These are phyloP conservation scores for Xylaria sp. DNA, from an alignment of 2,329 filamentous ascomycete species.

Conservation along the genomic window DNA sequence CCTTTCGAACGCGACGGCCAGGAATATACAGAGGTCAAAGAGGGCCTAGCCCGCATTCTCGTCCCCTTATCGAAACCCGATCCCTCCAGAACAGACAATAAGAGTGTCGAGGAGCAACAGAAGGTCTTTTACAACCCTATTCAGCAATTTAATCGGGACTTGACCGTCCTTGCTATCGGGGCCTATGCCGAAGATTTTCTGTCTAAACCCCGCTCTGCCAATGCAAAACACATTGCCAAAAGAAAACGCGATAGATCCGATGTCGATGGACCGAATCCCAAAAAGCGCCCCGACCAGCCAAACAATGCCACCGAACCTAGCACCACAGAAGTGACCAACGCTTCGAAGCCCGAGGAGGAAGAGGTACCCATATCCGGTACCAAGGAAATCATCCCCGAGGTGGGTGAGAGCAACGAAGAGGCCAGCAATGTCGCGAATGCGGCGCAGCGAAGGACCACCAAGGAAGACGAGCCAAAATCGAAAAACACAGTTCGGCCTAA, in stretches of 20 bases:
- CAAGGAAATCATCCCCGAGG: conserved; percentile 18
- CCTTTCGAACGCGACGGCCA: conserved; percentile 51
- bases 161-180: conserved; percentile 91
- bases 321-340: conserved; percentile 9
- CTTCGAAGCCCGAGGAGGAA: conserved; percentile 11
- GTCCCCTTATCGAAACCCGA: conserved; percentile 51
- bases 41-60: conserved; percentile 63
- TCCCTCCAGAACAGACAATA: conserved; percentile 40
- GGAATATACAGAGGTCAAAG: conserved; percentile 57
- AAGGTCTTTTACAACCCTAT: conserved; percentile 99
- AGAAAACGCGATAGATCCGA: conserved; percentile 30
- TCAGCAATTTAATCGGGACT: conserved; percentile 96
- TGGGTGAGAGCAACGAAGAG: conserved; percentile 1
- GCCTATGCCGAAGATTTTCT: conserved; percentile 77
- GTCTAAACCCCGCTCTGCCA: conserved; percentile 50
- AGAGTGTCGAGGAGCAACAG: conserved; percentile 64
- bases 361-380: conserved; percentile 32
- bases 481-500: conserved; percentile 27
- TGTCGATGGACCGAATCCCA: conserved; percentile 25
- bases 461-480: conserved; percentile 22
- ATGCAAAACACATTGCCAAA: conserved; percentile 49
- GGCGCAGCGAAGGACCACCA: conserved; percentile 22
- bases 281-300: conserved; percentile 33
- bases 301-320: conserved; percentile 17
- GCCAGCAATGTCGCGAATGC: neutral